Conservation (phyloP, 768 basidiomycete species). For the Thelephora ganbajun region DNA sequence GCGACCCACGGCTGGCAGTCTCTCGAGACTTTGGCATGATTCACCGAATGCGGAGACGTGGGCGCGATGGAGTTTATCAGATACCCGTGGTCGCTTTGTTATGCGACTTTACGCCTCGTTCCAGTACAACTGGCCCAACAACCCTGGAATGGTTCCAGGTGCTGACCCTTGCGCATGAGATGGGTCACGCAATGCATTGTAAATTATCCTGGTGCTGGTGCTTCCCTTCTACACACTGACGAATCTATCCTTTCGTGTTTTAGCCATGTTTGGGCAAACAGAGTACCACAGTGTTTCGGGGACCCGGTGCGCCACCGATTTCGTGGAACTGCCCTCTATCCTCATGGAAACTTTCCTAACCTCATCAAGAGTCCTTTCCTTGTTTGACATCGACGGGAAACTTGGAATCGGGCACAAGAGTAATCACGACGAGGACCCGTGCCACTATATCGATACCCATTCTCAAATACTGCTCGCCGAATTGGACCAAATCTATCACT, state of each 20-base stretch:
- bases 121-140: constrained; percentile 47
- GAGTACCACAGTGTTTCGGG: constrained; percentile 97
- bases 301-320: constrained; percentile 95
- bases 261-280: constrained; percentile 96
- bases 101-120: constrained; percentile 70
- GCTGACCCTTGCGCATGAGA: constrained; percentile 91
- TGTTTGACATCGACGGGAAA: constrained; percentile 49
- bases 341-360: constrained; percentile 97
- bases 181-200: constrained; percentile 99
- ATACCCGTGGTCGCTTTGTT: constrained; percentile 85
- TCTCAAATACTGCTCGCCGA: constrained; percentile 81
- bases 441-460: constrained; percentile 77
- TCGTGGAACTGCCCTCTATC: constrained; percentile 95
- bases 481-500: constrained; percentile 87
- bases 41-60: constrained; percentile 44
- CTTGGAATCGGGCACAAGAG: constrained; percentile 31
- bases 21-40: constrained; percentile 52
- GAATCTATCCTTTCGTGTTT: constrained; percentile 1
- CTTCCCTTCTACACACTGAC: constrained; percentile 2
- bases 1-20: constrained; percentile 13
- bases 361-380: constrained; percentile 68
- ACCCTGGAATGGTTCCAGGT: constrained; percentile 88
- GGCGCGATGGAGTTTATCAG: constrained; percentile 62
- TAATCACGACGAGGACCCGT: constrained; percentile 65
- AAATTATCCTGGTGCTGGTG: constrained; percentile 20